These are phyloP conservation scores for Reutealis trisperma DNA, from an alignment of 345 rosid species.

Conservation along the genomic window DNA sequence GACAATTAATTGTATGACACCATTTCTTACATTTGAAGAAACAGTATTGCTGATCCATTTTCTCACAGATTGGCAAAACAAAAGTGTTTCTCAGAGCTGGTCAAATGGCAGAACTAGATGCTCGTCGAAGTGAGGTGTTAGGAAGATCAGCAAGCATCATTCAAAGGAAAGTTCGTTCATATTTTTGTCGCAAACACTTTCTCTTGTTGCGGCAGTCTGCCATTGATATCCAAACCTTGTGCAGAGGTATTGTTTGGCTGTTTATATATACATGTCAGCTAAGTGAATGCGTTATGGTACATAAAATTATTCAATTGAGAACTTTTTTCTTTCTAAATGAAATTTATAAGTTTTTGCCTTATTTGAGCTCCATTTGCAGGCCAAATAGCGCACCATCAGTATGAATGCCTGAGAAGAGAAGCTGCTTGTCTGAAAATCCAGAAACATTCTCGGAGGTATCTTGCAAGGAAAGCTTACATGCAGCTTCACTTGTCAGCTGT, in stretches of 20 bases:
- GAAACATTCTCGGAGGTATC: conserved; percentile 67
- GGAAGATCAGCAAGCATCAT: conserved; percentile 93
- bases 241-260: conserved; percentile 65
- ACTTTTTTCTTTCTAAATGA: neutral
- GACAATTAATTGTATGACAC: neutral
- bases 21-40: neutral
- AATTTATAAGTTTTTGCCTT: neutral
- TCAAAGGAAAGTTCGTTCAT: conserved; percentile 82
- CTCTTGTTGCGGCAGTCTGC: conserved; percentile 57
- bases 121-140: conserved; percentile 73
- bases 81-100: conserved; percentile 97
- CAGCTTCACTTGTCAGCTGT: conserved; percentile 53
- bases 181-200: conserved; percentile 68
- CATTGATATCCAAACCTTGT: conserved; percentile 64
- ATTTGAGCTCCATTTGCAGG: conserved; percentile 46
- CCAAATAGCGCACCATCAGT: conserved; percentile 62
- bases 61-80: conserved; percentile 78
- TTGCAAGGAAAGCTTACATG: conserved; percentile 70
- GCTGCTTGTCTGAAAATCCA: conserved; percentile 80
- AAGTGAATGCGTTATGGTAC: conserved; percentile 1
- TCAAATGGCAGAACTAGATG: conserved; percentile 98
- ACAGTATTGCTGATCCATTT: conserved; percentile 20
- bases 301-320: conserved; percentile 4
- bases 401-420: conserved; percentile 69
- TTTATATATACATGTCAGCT: conserved; percentile 2